Evolutionary conservation across 257 asterid species (phyloP).

Genomic region (Mentha longifolia): DNA sequence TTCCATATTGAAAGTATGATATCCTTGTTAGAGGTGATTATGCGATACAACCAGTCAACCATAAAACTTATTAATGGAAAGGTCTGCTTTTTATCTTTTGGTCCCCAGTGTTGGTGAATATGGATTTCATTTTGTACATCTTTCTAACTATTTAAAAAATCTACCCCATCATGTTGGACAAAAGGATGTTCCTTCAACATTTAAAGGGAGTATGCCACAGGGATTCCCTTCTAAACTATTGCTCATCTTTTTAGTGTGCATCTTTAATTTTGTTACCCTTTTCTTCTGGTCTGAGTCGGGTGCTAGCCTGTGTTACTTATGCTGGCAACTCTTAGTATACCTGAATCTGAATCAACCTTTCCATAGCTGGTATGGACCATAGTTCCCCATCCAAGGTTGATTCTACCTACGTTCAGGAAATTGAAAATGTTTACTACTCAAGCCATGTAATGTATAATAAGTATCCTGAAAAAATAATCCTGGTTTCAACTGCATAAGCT

Average conservation of each 20-base stretch:
- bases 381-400: constrained; percentile 15
- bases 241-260: not conserved
- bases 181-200: not conserved
- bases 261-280: not conserved
- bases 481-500: constrained; percentile 12
- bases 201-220: not conserved
- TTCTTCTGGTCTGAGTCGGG: constrained; percentile 8
- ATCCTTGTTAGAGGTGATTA: not conserved
- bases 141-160: constrained; percentile 18
- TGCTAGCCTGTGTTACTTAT: constrained; percentile 26
- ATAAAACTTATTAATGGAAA: too few relatives aligned
- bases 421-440: not conserved
- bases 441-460: not conserved
- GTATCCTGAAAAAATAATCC: not conserved
- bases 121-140: constrained; percentile 15
- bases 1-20: constrained; percentile 11
- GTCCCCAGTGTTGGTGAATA: not conserved
- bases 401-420: constrained; percentile 20
- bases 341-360: constrained; percentile 14
- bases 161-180: constrained; percentile 12
- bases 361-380: constrained; percentile 18
- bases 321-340: constrained; percentile 18
- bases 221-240: constrained; percentile 16
- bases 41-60: not conserved
- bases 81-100: constrained; percentile 3